Percentiles rank a stretch among this genome's conserved stretches.
phyloP scores from a whole-genome alignment of 768 basidiomycete species.

The Naematelia aurantialba region DNA sequence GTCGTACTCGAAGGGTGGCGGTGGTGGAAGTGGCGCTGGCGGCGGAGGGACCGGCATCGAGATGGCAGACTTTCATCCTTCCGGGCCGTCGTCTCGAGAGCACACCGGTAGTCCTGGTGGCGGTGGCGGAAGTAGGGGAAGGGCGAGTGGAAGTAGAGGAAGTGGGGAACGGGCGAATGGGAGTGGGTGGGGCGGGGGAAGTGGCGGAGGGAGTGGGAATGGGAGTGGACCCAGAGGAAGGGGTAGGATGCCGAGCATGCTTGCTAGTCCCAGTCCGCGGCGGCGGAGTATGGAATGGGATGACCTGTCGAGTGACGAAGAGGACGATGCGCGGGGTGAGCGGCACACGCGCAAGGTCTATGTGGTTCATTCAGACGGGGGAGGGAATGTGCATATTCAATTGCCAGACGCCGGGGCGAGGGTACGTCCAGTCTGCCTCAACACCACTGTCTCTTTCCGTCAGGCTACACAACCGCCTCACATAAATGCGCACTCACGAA shows the following conservation, averaged over 20 bases:
- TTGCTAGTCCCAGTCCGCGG: constrained; percentile 1
- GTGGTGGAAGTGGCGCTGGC: too few species aligned
- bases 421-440: not conserved
- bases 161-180: not conserved
- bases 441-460: too few species aligned
- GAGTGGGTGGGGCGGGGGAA: too few species aligned
- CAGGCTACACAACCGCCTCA: too few species aligned
- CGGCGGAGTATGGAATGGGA: not conserved
- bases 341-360: constrained; percentile 28
- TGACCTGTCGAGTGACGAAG: constrained; percentile 3
- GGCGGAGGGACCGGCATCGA: not conserved
- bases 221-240: not conserved
- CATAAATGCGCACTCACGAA: too few species aligned
- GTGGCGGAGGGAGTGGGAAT: not conserved
- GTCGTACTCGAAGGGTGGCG: not conserved
- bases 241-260: constrained; percentile 2
- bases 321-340: too few species aligned
- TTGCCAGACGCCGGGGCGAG: constrained; percentile 22
- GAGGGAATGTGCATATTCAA: constrained; percentile 30
- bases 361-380: constrained; percentile 36
- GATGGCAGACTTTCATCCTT: not conserved
- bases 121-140: too few species aligned
- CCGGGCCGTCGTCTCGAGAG: not conserved
- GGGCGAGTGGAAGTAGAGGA: too few species aligned
- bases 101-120: too few species aligned